Percentiles rank a stretch among this genome's conserved stretches.
These are phyloP conservation scores for Phaffomyces opuntiae DNA, from an alignment of 805 yeast genomes.

Conservation along the genomic window DNA sequence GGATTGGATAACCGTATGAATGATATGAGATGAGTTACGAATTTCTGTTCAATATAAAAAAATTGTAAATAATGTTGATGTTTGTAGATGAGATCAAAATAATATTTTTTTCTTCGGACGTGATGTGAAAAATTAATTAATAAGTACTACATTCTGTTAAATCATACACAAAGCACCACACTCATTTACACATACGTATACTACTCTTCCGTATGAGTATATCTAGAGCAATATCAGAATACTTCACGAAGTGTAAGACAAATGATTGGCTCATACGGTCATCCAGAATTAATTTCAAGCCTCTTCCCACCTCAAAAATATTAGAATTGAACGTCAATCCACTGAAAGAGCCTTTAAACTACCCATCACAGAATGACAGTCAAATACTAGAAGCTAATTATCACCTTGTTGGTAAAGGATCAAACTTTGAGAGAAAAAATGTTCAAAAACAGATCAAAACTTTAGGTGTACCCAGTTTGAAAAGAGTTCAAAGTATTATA, in stretches of 20 bases:
- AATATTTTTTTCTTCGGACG: too few species aligned
- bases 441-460: constrained; percentile 25
- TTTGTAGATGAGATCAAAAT: too few species aligned
- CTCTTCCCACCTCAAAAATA: constrained; percentile 1
- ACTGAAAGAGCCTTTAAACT: neutral
- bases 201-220: constrained; percentile 5
- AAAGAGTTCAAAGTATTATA: constrained; percentile 19
- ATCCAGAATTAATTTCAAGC: neutral
- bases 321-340: neutral
- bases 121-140: too few species aligned
- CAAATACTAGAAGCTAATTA: constrained; percentile 7
- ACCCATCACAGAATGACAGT: constrained; percentile 1
- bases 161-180: too few species aligned
- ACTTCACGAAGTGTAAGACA: constrained; percentile 6
- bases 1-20: constrained; percentile 19
- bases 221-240: constrained; percentile 4
- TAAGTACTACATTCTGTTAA: too few species aligned
- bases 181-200: too few species aligned
- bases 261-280: constrained; percentile 8
- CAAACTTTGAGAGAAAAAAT: constrained; percentile 21
- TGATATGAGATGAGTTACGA: constrained; percentile 4
- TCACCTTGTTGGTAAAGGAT: constrained; percentile 24
- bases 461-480: constrained; percentile 19
- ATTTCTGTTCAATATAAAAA: neutral
- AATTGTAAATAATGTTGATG: too few species aligned